phyloP scores from a whole-genome alignment of 2,329 filamentous ascomycete species.

The Fusarium stilboides region DNA sequence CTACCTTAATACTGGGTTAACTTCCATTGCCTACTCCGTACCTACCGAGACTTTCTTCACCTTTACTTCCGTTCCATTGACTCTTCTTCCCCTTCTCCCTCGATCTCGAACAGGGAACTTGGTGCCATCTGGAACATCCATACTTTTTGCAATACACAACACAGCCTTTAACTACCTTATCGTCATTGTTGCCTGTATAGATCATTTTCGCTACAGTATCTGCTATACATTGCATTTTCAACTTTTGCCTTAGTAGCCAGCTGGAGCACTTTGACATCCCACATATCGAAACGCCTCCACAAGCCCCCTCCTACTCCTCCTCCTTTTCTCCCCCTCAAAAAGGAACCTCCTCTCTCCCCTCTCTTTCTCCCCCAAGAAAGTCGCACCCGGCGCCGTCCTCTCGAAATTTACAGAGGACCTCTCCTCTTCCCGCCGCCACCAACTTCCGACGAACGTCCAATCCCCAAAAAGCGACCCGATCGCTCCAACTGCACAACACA shows the following conservation, averaged over 20 bases:
- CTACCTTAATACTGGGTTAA: conserved; percentile 12
- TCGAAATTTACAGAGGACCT: conserved; percentile 17
- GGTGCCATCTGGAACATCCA: conserved; percentile 7
- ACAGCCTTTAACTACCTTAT: conserved; percentile 6
- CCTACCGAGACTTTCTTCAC: not conserved
- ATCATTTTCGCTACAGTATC: not conserved
- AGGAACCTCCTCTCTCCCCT: conserved; percentile 29
- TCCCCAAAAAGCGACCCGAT: conserved; percentile 29
- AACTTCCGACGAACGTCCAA: conserved; percentile 31
- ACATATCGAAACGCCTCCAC: conserved; percentile 42
- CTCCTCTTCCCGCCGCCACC: conserved; percentile 38
- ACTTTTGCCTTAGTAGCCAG: not conserved
- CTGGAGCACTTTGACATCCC: conserved; percentile 38
- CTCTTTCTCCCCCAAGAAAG: conserved; percentile 30
- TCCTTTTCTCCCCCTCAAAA: conserved; percentile 43
- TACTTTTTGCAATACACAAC: not conserved
- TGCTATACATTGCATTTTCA: conserved; percentile 1
- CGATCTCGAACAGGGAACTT: not conserved
- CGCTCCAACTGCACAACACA: conserved; percentile 34
- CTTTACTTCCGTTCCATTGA: conserved; percentile 8
- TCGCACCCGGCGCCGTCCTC: conserved; percentile 31
- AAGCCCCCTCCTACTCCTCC: conserved; percentile 36
- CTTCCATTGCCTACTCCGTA: conserved; percentile 6
- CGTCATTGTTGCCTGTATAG: conserved; percentile 4
- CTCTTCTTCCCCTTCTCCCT: conserved; percentile 4